Evolutionary conservation across 2,329 filamentous ascomycete species (phyloP), one percentile per base, ranked within the genome.

Genomic region (Exserohilum turcica): DNA sequence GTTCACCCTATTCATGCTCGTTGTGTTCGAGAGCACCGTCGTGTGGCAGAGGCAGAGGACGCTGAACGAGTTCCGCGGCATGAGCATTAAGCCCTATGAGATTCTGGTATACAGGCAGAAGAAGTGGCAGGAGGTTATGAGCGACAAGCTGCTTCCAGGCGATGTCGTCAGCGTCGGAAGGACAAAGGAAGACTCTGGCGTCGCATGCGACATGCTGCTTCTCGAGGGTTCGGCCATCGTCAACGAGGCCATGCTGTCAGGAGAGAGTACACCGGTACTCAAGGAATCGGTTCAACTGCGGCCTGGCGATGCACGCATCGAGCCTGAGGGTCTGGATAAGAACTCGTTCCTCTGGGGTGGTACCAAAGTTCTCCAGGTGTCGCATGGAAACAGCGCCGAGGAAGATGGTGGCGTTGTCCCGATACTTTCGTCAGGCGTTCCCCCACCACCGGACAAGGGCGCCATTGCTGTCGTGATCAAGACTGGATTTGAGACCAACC

Each of bases 21-120:
- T 99, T 63, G 88, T 86, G 54, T 99, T 99, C 66, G 94, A 99
- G 80, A 97, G 92, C 75, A 99, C 94, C 2, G 95, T 99, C 32
- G 95, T 99, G 13, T 99, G 94, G 95, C 94, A 99, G 79, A 87
- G 94, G 56, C 94, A 99, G 83, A 85, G 93, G 64, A 99, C 95
- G 2, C 78, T 99, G 62, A 95, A 85, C 71, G 94, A 99, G 77
- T 99, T 99, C 80, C 91, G 94, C 43, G 92, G 93, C 65, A 99
- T 99, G 95, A 96, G 91, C 82, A 97, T 99, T 79, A 96, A 99
- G 81, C 95, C 94, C 10, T 97, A 97, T 75, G 89, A 94, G 57
- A 86, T 97, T 63, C 95, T 89, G 83, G 94, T 93, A 7, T 96
- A 90, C 78, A 86, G 95, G 53, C 81, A 91, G 64, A 88, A 89